phyloP scores from a whole-genome alignment of 495 filamentous ascomycete species.

The Lasiosphaeria ovina region DNA sequence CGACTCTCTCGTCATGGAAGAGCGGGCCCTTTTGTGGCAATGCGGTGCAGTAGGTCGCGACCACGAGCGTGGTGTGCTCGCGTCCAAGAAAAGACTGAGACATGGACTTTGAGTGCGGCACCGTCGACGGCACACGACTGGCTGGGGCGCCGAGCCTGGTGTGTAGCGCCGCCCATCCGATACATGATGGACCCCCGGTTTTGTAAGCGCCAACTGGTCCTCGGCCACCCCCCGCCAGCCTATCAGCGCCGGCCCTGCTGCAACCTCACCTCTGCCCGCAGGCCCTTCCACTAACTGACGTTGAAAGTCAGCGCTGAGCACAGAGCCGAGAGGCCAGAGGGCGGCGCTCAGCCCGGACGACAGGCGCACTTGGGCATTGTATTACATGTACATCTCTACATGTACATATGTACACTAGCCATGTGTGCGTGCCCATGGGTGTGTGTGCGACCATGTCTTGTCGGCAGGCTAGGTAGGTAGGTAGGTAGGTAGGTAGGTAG shows the following conservation, averaged over 20 bases:
- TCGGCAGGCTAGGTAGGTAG: too few relatives aligned
- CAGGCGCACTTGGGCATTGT: too few relatives aligned
- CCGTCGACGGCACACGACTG: slow-evolving; percentile 41
- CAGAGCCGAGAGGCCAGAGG: too few relatives aligned
- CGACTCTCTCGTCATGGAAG: slow-evolving; percentile 6
- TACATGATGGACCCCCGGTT: slow-evolving; percentile 42
- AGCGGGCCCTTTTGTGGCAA: slow-evolving; percentile 36
- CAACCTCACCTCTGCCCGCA: slow-evolving; percentile 33
- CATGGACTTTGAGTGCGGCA: slow-evolving; percentile 46
- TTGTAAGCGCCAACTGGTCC: slow-evolving; percentile 54
- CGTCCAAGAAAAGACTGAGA: slow-evolving; percentile 48
- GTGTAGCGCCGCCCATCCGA: slow-evolving; percentile 48
- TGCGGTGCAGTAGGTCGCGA: slow-evolving; percentile 21
- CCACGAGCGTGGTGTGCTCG: slow-evolving; percentile 21
- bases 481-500: too few relatives aligned
- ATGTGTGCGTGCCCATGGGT: too few relatives aligned
- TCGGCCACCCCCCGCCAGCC: slow-evolving; percentile 37
- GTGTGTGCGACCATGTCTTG: too few relatives aligned
- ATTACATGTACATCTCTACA: too few relatives aligned
- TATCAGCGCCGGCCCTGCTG: slow-evolving; percentile 41
- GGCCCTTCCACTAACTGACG: slow-evolving; percentile 13
- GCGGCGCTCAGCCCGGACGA: too few relatives aligned
- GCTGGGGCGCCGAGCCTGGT: slow-evolving; percentile 35
- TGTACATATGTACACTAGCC: too few relatives aligned
- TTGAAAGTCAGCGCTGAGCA: slow-evolving; percentile 15